Conservation (phyloP, 2,329 filamentous ascomycete genomes). For the Sporothrix globosa region DNA sequence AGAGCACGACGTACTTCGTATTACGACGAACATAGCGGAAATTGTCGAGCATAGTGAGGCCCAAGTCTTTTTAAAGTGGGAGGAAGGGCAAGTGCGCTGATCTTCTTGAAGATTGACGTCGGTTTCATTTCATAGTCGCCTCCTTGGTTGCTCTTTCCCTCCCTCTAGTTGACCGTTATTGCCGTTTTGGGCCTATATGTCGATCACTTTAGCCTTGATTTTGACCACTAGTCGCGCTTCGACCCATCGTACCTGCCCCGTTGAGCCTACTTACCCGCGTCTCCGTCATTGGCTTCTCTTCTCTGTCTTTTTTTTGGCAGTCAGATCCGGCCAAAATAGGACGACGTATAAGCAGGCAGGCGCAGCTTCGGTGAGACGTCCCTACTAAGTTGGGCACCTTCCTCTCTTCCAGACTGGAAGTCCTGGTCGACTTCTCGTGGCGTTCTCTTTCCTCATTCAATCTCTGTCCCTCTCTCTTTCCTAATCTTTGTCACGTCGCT, state of each 20-base stretch:
- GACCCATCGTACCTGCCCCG: conserved; percentile 5
- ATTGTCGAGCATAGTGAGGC: too few relatives aligned
- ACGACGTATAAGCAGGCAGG: conserved; percentile 21
- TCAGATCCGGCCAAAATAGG: background rate
- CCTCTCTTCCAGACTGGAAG: conserved; percentile 3
- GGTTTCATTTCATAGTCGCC: conserved; percentile 10
- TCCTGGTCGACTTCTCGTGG: conserved; percentile 1
- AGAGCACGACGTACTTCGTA: too few relatives aligned
- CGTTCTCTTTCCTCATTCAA: background rate
- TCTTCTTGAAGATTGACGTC: conserved; percentile 19
- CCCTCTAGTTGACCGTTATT: conserved; percentile 20
- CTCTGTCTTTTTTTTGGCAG: background rate
- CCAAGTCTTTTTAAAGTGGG: background rate
- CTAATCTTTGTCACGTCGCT: background rate
- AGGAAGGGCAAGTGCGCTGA: conserved; percentile 16
- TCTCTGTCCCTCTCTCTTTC: background rate
- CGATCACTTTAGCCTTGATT: conserved; percentile 22
- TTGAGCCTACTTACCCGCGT: background rate
- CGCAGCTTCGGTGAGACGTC: conserved; percentile 8
- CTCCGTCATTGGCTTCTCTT: conserved; percentile 1
- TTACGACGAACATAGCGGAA: background rate
- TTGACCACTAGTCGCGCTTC: conserved; percentile 2
- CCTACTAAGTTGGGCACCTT: background rate
- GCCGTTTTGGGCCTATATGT: conserved; percentile 8
- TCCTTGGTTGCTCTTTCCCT: conserved; percentile 9